These are phyloP conservation scores for Lachnellula cervina DNA, from an alignment of 2,329 filamentous ascomycete species.

Conservation along the genomic window DNA sequence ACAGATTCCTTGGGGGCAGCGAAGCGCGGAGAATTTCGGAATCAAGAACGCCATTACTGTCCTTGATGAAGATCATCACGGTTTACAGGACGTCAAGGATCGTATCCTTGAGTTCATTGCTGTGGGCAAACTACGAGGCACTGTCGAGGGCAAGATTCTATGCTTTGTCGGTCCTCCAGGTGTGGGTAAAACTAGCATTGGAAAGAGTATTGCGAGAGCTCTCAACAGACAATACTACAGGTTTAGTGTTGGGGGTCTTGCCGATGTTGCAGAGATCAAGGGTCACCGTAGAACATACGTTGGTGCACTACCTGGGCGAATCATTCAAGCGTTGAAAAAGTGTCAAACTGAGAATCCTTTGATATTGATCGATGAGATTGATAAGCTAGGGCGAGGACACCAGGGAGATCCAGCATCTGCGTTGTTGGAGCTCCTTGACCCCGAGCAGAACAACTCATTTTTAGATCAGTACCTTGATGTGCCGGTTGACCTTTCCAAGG, in stretches of 20 bases:
- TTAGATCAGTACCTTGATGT: constrained; percentile 98
- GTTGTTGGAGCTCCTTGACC: constrained; percentile 86
- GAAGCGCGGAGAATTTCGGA: constrained; percentile 93
- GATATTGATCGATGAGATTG: constrained; percentile 93
- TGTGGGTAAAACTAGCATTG: constrained; percentile 98
- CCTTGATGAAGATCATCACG: constrained; percentile 93
- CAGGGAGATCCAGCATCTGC: constrained; percentile 96
- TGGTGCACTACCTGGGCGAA: constrained; percentile 87
- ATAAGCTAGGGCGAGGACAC: constrained; percentile 95
- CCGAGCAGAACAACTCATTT: constrained; percentile 96
- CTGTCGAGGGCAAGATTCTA: constrained; percentile 95
- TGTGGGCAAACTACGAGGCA: constrained; percentile 92
- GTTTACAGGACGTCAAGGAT: constrained; percentile 96
- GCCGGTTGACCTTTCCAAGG: constrained; percentile 93
- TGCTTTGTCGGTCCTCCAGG: constrained; percentile 97
- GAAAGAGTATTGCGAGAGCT: constrained; percentile 93
- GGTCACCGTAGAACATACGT: constrained; percentile 95
- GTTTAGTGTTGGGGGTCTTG: constrained; percentile 94
- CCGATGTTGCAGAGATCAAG: constrained; percentile 98
- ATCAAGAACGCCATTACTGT: constrained; percentile 88
- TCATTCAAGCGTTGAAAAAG: constrained; percentile 98
- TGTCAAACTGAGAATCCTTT: constrained; percentile 98
- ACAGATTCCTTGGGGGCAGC: constrained; percentile 94
- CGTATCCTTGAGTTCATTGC: constrained; percentile 98
- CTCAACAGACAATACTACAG: constrained; percentile 96